Evolutionary conservation across 2,329 filamentous ascomycete species (phyloP).

Genomic region (Fusarium staphyleae): DNA sequence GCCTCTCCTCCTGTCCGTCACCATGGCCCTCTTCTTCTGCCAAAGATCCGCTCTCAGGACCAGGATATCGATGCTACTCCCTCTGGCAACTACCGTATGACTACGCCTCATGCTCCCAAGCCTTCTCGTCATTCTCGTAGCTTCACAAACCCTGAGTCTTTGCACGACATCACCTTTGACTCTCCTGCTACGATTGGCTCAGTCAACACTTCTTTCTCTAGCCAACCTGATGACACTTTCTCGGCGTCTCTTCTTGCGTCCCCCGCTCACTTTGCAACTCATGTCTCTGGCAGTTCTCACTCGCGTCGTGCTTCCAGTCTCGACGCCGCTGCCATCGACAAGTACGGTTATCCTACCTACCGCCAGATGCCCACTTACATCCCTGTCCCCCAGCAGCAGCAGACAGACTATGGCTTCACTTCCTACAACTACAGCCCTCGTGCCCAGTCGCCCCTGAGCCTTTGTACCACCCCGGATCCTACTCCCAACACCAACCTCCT

Average conservation of each 20-base stretch:
- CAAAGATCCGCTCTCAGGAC: conserved; percentile 87
- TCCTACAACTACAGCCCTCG: conserved; percentile 52
- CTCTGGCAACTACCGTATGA: conserved; percentile 48
- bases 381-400: conserved; percentile 28
- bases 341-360: conserved; percentile 86
- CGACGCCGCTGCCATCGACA: conserved; percentile 69
- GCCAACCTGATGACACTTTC: conserved; percentile 40
- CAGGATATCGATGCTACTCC: conserved; percentile 71
- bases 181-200: conserved; percentile 39
- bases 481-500: conserved; percentile 73
- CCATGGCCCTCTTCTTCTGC: conserved; percentile 80
- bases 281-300: conserved; percentile 37
- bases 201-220: conserved; percentile 51
- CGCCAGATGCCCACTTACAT: conserved; percentile 68
- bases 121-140: conserved; percentile 61
- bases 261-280: conserved; percentile 64
- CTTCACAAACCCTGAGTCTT: conserved; percentile 67
- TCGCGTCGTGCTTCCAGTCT: conserved; percentile 70
- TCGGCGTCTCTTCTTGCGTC: conserved; percentile 68
- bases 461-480: conserved; percentile 52
- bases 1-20: conserved; percentile 75
- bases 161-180: conserved; percentile 49
- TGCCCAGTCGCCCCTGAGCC: conserved; percentile 54
- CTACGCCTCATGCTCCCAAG: conserved; percentile 39
- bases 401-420: conserved; percentile 54